Evolutionary conservation across 2,329 filamentous ascomycete genomes (phyloP), one percentile per base, ranked within the genome.

Genomic region (Blastomyces gilchristii): DNA sequence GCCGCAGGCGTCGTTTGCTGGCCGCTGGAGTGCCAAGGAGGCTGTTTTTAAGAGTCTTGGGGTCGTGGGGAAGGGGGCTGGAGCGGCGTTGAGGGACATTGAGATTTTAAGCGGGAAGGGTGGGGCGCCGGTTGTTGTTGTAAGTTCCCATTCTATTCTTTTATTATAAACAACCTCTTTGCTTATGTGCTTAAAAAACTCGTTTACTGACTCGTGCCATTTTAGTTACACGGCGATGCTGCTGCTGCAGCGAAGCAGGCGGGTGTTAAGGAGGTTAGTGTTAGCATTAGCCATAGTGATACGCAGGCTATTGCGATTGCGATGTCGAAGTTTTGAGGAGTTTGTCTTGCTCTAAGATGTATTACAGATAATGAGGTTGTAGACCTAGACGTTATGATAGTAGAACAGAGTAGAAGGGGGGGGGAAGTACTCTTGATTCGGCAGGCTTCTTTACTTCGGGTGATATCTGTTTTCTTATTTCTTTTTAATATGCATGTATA

Each of bases 21-120:
- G 94, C 59, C 87, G 91, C 69, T 99, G 94, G 94, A 93, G 88
- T 71, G 94, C 94, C 45, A 99, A 99, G 81, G 94, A 99, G 61
- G 94, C 94, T 37, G 92, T 99, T 0, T 99, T 99, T 83, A 99
- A 99, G 85, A 91, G 90, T 47, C 82, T 99, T 16, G 91, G 92
- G 68, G 92, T 97, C 14, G 79, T 83, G 69, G 88, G 92, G 77
- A 87, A 89, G 78, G 94, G 94, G 65, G 92, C 89, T 11, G 94
- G 95, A 67, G 93, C 94, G 64, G 83, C 91, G 18, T 77, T 99
- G 77, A 94, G 88, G 81, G 92, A 97, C 52, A 99, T 99, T 79
- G 95, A 99, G 79, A 93, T 99, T 70, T 76, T 85, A 66, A 87
- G 87, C 71, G 86, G 89, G 68, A 88, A 85, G 56, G 94, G 94